Conservation (phyloP, 352 stramenopile genomes). For the Phytophthora palmivora region DNA sequence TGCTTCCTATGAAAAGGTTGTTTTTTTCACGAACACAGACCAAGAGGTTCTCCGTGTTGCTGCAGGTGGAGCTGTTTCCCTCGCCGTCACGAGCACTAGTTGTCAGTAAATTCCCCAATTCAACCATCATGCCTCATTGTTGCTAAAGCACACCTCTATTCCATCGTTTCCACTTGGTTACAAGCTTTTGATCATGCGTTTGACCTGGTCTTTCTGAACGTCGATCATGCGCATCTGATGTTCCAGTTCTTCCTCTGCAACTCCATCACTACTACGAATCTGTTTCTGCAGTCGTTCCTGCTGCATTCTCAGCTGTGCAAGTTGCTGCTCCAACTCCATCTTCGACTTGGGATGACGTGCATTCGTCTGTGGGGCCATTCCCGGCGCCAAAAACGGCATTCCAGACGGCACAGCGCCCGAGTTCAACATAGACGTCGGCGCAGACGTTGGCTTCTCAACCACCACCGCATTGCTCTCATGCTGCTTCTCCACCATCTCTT, state of each 20-base stretch:
- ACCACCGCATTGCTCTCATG: slow-evolving; percentile 1
- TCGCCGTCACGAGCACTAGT: slow-evolving; percentile 43
- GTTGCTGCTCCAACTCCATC: slow-evolving; percentile 48
- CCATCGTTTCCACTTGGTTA: slow-evolving; percentile 25
- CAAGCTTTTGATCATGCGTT: slow-evolving; percentile 53
- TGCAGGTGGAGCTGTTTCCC: slow-evolving; percentile 72
- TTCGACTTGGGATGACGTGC: slow-evolving; percentile 40
- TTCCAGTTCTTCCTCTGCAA: slow-evolving; percentile 46
- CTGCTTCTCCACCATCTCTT: slow-evolving; percentile 32
- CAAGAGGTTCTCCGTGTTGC: slow-evolving; percentile 43
- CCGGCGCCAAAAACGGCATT: slow-evolving; percentile 49
- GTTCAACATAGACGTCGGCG: slow-evolving; percentile 30
- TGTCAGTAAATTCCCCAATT: slow-evolving; percentile 3
- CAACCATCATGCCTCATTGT: slow-evolving; percentile 1
- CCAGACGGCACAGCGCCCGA: slow-evolving; percentile 16
- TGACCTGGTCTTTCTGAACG: slow-evolving; percentile 61
- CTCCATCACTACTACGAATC: slow-evolving; percentile 22
- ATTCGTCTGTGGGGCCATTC: slow-evolving; percentile 16
- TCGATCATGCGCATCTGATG: slow-evolving; percentile 63
- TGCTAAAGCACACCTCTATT: slow-evolving; percentile 26
- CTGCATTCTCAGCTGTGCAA: slow-evolving; percentile 42
- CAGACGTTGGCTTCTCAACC: not conserved
- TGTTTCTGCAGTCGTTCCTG: slow-evolving; percentile 41
- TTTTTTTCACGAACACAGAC: slow-evolving; percentile 48
- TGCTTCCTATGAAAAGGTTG: slow-evolving; percentile 44